A percentile compares a stretch with the other conserved stretches of the same genome.
phyloP scores from a whole-genome alignment of 2,329 filamentous ascomycete genomes.

The Hysterium pulicare region DNA sequence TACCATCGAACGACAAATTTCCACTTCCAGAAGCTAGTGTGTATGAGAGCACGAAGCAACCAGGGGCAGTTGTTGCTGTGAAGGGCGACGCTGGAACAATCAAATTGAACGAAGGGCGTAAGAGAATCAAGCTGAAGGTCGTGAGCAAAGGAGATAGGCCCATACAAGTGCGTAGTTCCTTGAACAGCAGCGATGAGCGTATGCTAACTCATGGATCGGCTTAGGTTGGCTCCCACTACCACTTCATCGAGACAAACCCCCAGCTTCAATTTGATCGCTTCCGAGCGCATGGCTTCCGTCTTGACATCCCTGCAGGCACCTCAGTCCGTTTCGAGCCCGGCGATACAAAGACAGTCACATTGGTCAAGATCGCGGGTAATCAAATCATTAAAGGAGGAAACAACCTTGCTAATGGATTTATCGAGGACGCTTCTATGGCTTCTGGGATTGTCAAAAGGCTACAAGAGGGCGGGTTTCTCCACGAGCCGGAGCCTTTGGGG shows the following conservation, averaged over 20 bases:
- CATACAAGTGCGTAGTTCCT: slow-evolving; percentile 62
- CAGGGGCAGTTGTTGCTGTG: slow-evolving; percentile 73
- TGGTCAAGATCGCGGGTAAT: slow-evolving; percentile 83
- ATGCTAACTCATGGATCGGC: not conserved
- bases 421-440: slow-evolving; percentile 60
- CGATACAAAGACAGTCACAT: slow-evolving; percentile 81
- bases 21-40: slow-evolving; percentile 60
- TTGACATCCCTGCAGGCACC: slow-evolving; percentile 88
- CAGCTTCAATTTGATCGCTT: slow-evolving; percentile 83
- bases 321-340: slow-evolving; percentile 93
- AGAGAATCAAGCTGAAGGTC: slow-evolving; percentile 70
- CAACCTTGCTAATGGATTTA: slow-evolving; percentile 66
- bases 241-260: slow-evolving; percentile 93
- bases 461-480: slow-evolving; percentile 72
- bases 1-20: slow-evolving; percentile 68
- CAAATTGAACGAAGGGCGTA: slow-evolving; percentile 68
- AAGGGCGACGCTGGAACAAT: slow-evolving; percentile 64
- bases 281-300: slow-evolving; percentile 75
- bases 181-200: not conserved
- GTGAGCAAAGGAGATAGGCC: slow-evolving; percentile 86
- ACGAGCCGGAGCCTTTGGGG: slow-evolving; percentile 63
- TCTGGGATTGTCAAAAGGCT: slow-evolving; percentile 66
- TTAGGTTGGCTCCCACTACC: slow-evolving; percentile 84
- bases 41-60: slow-evolving; percentile 66
- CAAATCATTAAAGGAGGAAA: slow-evolving; percentile 83